A percentile compares a stretch with the other conserved stretches of the same genome.
These are phyloP conservation scores for Spathaspora girioi DNA, from an alignment of 805 yeast species.

Conservation along the genomic window DNA sequence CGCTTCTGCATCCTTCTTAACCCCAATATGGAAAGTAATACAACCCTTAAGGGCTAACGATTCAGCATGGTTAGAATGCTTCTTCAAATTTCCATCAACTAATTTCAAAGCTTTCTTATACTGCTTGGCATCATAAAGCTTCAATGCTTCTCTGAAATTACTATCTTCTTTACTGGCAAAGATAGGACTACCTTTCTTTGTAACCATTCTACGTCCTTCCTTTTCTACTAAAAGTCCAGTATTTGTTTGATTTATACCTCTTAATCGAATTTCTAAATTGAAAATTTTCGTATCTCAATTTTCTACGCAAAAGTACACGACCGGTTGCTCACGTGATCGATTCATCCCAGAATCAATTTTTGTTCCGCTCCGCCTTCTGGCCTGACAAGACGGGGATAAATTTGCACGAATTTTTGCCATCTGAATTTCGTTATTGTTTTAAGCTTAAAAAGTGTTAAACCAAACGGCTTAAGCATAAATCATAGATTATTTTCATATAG, in stretches of 20 bases:
- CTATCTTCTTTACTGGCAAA: slow-evolving; percentile 61
- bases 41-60: slow-evolving; percentile 84
- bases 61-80: slow-evolving; percentile 72
- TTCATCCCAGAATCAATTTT: neutral
- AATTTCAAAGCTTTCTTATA: slow-evolving; percentile 81
- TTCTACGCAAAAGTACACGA: neutral
- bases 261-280: neutral
- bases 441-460: neutral
- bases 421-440: neutral
- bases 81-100: slow-evolving; percentile 73
- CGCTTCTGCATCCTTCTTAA: slow-evolving; percentile 58
- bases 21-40: slow-evolving; percentile 52
- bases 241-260: neutral
- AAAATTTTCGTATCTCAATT: neutral
- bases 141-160: slow-evolving; percentile 76
- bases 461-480: neutral
- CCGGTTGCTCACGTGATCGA: neutral
- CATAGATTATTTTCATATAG: neutral
- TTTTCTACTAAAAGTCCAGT: neutral
- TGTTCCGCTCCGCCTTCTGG: neutral
- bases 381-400: neutral
- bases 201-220: slow-evolving; percentile 12
- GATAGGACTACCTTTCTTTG: slow-evolving; percentile 22
- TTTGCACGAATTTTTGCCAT: neutral
- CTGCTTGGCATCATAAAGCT: slow-evolving; percentile 78